Conservation (phyloP, 495 filamentous ascomycete species). For the Aspergillus baeticus region DNA sequence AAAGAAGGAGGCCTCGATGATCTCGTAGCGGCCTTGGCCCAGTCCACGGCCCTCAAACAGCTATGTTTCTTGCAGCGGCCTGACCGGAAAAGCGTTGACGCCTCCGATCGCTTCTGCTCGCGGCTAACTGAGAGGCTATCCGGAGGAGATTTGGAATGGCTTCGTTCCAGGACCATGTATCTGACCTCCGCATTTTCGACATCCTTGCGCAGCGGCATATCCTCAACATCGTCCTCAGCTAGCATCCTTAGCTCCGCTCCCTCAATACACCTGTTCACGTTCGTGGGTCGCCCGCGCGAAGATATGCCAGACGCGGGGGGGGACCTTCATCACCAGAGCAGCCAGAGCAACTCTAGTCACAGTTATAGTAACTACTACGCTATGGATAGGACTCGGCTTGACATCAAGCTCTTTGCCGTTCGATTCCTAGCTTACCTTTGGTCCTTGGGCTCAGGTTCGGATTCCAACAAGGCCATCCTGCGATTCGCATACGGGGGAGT, state of each 20-base stretch:
- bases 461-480: slow-evolving; percentile 20
- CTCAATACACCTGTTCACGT: slow-evolving; percentile 16
- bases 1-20: slow-evolving; percentile 7
- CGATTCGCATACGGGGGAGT: slow-evolving; percentile 15
- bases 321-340: slow-evolving; percentile 6
- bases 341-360: background rate
- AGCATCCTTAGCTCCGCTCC: background rate
- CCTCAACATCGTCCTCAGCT: background rate
- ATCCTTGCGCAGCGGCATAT: slow-evolving; percentile 6
- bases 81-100: slow-evolving; percentile 14
- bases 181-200: slow-evolving; percentile 15
- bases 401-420: slow-evolving; percentile 15
- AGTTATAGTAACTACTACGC: slow-evolving; percentile 10
- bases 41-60: slow-evolving; percentile 16
- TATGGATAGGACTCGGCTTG: slow-evolving; percentile 12
- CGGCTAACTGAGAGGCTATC: slow-evolving; percentile 2
- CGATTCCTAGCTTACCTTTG: slow-evolving; percentile 20
- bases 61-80: slow-evolving; percentile 17
- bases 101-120: slow-evolving; percentile 10
- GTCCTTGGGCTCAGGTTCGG: slow-evolving; percentile 12
- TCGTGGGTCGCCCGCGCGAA: slow-evolving; percentile 9
- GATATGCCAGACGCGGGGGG: slow-evolving; percentile 6
- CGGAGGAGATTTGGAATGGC: slow-evolving; percentile 13
- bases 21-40: slow-evolving; percentile 11
- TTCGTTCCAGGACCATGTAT: slow-evolving; percentile 16